These are phyloP conservation scores for Leccinum boreale DNA, from an alignment of 768 basidiomycete species.

Conservation along the genomic window DNA sequence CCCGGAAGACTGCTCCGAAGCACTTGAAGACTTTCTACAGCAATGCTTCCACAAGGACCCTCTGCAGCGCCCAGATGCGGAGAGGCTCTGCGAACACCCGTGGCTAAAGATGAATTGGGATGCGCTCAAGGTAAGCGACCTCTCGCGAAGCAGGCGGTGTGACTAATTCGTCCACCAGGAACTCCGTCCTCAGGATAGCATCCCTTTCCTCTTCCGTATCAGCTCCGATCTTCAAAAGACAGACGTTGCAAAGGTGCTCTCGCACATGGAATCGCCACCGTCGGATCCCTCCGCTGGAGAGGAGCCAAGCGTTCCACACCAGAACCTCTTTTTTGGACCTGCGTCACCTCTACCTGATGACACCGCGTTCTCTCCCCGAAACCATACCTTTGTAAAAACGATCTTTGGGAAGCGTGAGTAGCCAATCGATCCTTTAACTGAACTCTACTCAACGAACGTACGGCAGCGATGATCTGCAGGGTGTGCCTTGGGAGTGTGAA, in stretches of 20 bases:
- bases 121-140: slow-evolving; percentile 60
- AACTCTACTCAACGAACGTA: slow-evolving; percentile 7
- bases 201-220: slow-evolving; percentile 91
- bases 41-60: slow-evolving; percentile 93
- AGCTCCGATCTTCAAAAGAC: slow-evolving; percentile 80
- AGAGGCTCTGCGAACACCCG: slow-evolving; percentile 80
- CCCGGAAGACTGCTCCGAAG: slow-evolving; percentile 74
- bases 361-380: slow-evolving; percentile 52
- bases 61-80: slow-evolving; percentile 74
- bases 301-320: slow-evolving; percentile 36
- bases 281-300: slow-evolving; percentile 45
- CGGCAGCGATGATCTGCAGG: slow-evolving; percentile 78
- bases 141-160: background rate
- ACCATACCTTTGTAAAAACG: slow-evolving; percentile 88
- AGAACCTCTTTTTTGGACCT: slow-evolving; percentile 38
- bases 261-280: slow-evolving; percentile 43
- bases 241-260: slow-evolving; percentile 54
- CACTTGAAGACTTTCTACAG: slow-evolving; percentile 75
- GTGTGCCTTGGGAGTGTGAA: slow-evolving; percentile 79
- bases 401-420: slow-evolving; percentile 87
- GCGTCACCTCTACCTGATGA: slow-evolving; percentile 29
- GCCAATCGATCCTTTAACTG: background rate
- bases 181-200: slow-evolving; percentile 88
- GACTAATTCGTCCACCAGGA: slow-evolving; percentile 42
- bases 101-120: slow-evolving; percentile 87